A percentile compares a stretch with the other conserved stretches of the same genome.
phyloP scores from a whole-genome alignment of 345 rosid species.

The Eucalyptus curtisii region DNA sequence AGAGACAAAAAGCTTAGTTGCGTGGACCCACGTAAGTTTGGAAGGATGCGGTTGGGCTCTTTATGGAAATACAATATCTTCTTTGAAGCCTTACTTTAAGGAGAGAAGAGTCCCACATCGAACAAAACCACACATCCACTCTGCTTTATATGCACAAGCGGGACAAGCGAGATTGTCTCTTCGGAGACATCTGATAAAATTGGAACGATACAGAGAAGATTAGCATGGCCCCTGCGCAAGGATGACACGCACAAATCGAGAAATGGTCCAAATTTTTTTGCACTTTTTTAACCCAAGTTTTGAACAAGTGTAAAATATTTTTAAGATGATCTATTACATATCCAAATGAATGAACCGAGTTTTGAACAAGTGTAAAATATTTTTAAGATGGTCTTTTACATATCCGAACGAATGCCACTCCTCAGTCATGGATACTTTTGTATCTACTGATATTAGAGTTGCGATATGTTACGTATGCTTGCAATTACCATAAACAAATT shows the following conservation, averaged over 20 bases:
- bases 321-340: too few species aligned
- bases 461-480: not conserved
- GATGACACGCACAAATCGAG: not conserved
- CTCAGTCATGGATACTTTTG: too few species aligned
- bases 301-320: not conserved
- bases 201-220: not conserved
- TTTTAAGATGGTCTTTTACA: too few species aligned
- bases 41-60: not conserved
- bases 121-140: rapidly evolving
- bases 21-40: not conserved
- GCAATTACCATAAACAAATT: not conserved
- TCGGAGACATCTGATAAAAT: not conserved
- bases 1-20: not conserved
- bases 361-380: not conserved
- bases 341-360: too few species aligned
- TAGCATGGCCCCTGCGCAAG: not conserved
- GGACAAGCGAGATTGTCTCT: rapidly evolving
- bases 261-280: not conserved
- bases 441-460: too few species aligned
- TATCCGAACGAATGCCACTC: too few species aligned
- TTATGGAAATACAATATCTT: not conserved
- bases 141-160: rapidly evolving
- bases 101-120: not conserved
- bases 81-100: rapidly evolving
- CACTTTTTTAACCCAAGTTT: not conserved